Percentiles rank a stretch among this genome's conserved stretches.
Conservation (phyloP, 1,139 yeast species). For the Zhuliangozyma blackwelliae region DNA sequence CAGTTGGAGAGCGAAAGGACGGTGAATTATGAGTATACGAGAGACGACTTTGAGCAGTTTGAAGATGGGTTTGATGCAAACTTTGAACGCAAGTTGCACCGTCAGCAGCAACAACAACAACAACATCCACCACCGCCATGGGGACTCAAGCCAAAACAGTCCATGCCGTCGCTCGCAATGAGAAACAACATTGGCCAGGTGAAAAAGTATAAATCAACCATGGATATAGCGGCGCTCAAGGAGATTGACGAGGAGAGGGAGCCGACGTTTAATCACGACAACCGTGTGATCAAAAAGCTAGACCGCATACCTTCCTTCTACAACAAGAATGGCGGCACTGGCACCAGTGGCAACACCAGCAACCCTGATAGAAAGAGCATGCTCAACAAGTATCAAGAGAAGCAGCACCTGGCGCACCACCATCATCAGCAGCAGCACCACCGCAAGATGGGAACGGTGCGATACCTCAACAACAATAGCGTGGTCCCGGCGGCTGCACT, state of each 20-base stretch:
- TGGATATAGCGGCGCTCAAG: slow-evolving; percentile 17
- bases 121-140: neutral
- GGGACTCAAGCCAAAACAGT: slow-evolving; percentile 4
- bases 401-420: slow-evolving; percentile 2
- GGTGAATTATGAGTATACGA: slow-evolving; percentile 33
- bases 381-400: slow-evolving; percentile 25
- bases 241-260: slow-evolving; percentile 8
- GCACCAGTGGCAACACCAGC: too few relatives aligned
- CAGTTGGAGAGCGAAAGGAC: slow-evolving; percentile 32
- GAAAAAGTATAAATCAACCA: slow-evolving; percentile 30
- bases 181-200: slow-evolving; percentile 11
- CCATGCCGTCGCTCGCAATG: slow-evolving; percentile 9
- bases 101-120: too few relatives aligned
- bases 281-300: slow-evolving; percentile 32
- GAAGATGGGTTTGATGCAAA: slow-evolving; percentile 30
- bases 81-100: slow-evolving; percentile 9
- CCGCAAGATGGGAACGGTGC: slow-evolving; percentile 28
- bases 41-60: slow-evolving; percentile 38
- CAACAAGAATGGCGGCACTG: slow-evolving; percentile 14
- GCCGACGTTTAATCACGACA: slow-evolving; percentile 29
- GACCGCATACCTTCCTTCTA: slow-evolving; percentile 45
- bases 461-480: slow-evolving; percentile 21
- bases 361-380: slow-evolving; percentile 17
- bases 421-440: slow-evolving; percentile 13
- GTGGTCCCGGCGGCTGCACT: slow-evolving; percentile 14